These are phyloP conservation scores for Rhodotorula sp. DNA, from an alignment of 1,284 basidiomycete genomes.

Conservation along the genomic window DNA sequence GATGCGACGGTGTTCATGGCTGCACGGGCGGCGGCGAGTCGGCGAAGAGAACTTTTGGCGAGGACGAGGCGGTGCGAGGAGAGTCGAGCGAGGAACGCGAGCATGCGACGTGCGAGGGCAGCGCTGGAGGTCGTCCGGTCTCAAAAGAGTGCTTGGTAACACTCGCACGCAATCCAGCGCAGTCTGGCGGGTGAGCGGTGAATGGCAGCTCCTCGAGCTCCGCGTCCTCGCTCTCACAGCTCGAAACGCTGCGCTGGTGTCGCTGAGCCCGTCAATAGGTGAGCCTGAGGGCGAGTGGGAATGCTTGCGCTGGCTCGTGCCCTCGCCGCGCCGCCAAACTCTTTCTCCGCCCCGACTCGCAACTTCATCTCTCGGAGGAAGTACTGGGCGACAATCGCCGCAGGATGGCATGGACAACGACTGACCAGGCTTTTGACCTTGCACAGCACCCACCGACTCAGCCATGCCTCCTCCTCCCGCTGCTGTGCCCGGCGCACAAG, in stretches of 20 bases:
- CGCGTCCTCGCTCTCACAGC: not conserved
- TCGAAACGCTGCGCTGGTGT: too few species aligned
- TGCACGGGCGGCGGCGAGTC: not conserved
- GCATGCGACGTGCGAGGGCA: not conserved
- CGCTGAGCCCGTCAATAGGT: not conserved
- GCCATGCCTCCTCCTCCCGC: conserved; percentile 29
- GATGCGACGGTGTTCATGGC: not conserved
- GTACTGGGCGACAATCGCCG: not conserved
- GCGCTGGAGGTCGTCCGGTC: not conserved
- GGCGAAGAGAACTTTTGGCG: not conserved
- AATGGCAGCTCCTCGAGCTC: not conserved
- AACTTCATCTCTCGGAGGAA: not conserved
- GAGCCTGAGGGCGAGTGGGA: not conserved
- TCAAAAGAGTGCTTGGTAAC: too few species aligned
- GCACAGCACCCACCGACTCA: not conserved
- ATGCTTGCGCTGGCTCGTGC: not conserved
- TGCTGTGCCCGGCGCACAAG: conserved; percentile 11
- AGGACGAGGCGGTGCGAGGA: not conserved
- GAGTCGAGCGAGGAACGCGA: not conserved
- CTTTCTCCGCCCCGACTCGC: not conserved
- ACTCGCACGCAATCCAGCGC: too few species aligned
- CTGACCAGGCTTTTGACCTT: not conserved
- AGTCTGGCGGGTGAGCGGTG: not conserved
- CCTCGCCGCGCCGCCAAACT: too few species aligned
- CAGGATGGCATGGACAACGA: too few species aligned